Evolutionary conservation across 495 filamentous ascomycete genomes (phyloP), one percentile per base, ranked within the genome.

Genomic region (Penicillium daleae): DNA sequence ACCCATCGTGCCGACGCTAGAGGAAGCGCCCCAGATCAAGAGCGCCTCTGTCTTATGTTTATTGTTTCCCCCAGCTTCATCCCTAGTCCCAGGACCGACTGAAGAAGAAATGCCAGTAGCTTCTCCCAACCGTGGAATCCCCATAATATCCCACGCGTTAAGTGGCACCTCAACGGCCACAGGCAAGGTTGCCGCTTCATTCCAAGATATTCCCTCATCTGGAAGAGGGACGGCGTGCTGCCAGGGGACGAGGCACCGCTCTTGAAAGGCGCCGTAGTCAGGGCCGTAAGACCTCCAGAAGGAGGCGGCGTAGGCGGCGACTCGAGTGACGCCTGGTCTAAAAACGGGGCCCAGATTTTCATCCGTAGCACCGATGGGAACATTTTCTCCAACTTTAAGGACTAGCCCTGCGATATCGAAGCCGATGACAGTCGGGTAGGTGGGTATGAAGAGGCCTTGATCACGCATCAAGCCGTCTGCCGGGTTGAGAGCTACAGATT

Each of bases 401-500:
- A 85, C 76, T 37, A 78, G 52, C 9, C 81, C 82, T 1, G 73
- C 65, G n/a, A 83, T 65, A 61, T 85, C 82, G 52, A 79, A 79
- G 58, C 80, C 82, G 17, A 80, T 39, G 50, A 85, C 70, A 9
- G 77, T 73, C 13, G 82, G 80, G 70, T 80, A 82, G 22, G 39
- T 49, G 26, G 72, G 31, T 50, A 82, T 71, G 61, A 73, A 68
- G 66, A 81, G 73, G 61, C 79, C 80, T 22, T 66, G 62, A 22
- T 77, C 70, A 26, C 74, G 79, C 68, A 76, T 74, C 37, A 58
- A 21, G 48, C 19, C 62, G 66, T 84, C 82, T 62, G 80, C 63
- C 1, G 79, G 81, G 65, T 85, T 86, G 51, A 86, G 67, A 26
- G 81, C 81, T 26, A 85, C 57, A 21, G 82, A 74, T 58, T 83